Percentiles rank a stretch among this genome's conserved stretches.
Evolutionary conservation across 1,284 basidiomycete species (phyloP).

Genomic region (Cryptococcus maquisensis): DNA sequence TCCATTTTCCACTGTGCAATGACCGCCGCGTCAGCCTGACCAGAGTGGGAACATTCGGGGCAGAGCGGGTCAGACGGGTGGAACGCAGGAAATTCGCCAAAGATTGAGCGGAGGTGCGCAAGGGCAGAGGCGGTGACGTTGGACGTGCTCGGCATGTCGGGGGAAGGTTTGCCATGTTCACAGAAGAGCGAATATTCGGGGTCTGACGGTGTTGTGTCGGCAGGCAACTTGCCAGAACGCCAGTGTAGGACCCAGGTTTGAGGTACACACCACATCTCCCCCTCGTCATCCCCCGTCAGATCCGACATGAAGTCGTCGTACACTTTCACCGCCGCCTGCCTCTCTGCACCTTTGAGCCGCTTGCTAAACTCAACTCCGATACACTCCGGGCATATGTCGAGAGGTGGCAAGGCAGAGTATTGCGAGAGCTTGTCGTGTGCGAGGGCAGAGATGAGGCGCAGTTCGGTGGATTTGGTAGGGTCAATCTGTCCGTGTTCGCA

Average conservation of each 20-base stretch:
- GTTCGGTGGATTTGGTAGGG: conserved; percentile 15
- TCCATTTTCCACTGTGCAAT: conserved; percentile 7
- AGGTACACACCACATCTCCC: conserved; percentile 19
- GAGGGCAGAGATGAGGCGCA: conserved; percentile 21
- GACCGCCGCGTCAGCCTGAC: neutral
- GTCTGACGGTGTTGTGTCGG: conserved; percentile 13
- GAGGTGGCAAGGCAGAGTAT: conserved; percentile 5
- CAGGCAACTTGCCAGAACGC: conserved; percentile 13
- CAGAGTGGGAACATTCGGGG: conserved; percentile 8
- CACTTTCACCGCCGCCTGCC: conserved; percentile 5
- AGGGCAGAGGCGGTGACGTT: conserved; percentile 17
- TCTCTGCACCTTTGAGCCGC: neutral
- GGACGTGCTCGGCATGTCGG: neutral
- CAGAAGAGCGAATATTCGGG: conserved; percentile 27
- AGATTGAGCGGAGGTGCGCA: conserved; percentile 23
- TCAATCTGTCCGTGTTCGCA: conserved; percentile 31
- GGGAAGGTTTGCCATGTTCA: conserved; percentile 25
- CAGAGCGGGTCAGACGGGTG: conserved; percentile 11
- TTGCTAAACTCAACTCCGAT: conserved; percentile 16
- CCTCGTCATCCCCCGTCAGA: conserved; percentile 1
- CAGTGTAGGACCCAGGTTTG: conserved; percentile 28
- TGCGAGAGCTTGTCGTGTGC: conserved; percentile 24
- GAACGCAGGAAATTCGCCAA: conserved; percentile 27
- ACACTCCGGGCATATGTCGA: conserved; percentile 31
- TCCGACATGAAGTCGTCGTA: conserved; percentile 21